A percentile compares a stretch with the other conserved stretches of the same genome.
These are phyloP conservation scores for Tubosaeta sp. DNA, from an alignment of 768 basidiomycete genomes.

Conservation along the genomic window DNA sequence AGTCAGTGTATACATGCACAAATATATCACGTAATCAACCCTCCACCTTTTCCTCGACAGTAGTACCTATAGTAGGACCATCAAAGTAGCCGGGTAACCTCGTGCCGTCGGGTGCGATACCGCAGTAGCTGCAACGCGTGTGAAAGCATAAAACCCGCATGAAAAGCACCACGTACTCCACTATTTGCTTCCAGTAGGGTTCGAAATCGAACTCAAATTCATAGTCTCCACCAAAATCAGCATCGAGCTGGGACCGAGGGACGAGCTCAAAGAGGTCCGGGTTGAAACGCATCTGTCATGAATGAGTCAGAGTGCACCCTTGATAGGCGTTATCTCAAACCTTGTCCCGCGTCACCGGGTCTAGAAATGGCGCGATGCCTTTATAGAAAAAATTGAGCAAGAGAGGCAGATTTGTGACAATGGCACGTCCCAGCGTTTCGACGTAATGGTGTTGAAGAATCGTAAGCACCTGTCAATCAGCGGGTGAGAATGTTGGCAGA, in stretches of 20 bases:
- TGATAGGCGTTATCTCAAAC: constrained; percentile 28
- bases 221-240: constrained; percentile 77
- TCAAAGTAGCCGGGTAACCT: constrained; percentile 34
- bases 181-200: constrained; percentile 76
- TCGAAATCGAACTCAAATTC: constrained; percentile 69
- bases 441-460: constrained; percentile 89
- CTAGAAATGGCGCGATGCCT: constrained; percentile 80
- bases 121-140: constrained; percentile 42
- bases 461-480: constrained; percentile 49
- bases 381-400: constrained; percentile 77
- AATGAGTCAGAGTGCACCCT: background rate
- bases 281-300: constrained; percentile 77
- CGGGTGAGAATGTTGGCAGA: background rate
- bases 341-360: constrained; percentile 87
- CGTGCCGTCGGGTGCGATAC: constrained; percentile 53
- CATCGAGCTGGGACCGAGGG: constrained; percentile 70
- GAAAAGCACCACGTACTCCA: constrained; percentile 44
- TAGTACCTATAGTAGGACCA: constrained; percentile 12
- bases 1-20: constrained; percentile 14
- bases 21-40: constrained; percentile 24
- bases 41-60: background rate
- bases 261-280: constrained; percentile 75
- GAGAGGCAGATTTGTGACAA: constrained; percentile 77
- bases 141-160: constrained; percentile 1
- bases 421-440: constrained; percentile 79